A percentile compares a stretch with the other conserved stretches of the same genome.
Evolutionary conservation across 1,284 basidiomycete genomes (phyloP).

Genomic region (Tilletia indica): DNA sequence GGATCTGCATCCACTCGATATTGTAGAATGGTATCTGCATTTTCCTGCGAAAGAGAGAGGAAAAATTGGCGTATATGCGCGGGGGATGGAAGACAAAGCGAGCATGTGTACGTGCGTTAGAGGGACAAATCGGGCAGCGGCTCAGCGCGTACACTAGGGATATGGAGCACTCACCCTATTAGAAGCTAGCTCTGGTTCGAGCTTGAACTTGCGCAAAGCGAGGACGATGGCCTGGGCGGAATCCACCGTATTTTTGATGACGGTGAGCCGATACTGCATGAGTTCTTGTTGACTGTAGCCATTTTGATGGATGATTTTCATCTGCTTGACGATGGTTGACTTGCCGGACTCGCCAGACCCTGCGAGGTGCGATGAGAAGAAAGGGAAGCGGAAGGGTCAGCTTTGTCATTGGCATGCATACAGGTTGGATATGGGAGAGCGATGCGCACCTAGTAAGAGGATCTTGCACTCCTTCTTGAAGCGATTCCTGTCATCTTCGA

Average conservation of each 20-base stretch:
- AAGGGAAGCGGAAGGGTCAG: not conserved
- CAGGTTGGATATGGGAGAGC: not conserved
- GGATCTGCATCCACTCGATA: slow-evolving; percentile 52
- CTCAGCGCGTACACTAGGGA: slow-evolving; percentile 20
- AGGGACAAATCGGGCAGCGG: not conserved
- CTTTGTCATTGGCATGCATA: not conserved
- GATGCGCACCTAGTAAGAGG: slow-evolving; percentile 73
- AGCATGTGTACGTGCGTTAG: too few relatives aligned
- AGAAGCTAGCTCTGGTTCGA: slow-evolving; percentile 73
- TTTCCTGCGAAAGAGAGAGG: slow-evolving; percentile 54
- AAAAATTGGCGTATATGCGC: too few relatives aligned
- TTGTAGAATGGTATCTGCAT: slow-evolving; percentile 63
- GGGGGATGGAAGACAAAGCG: too few relatives aligned
- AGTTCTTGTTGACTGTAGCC: slow-evolving; percentile 83
- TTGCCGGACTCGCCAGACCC: slow-evolving; percentile 83
- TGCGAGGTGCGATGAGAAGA: not conserved
- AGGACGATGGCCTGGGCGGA: slow-evolving; percentile 83
- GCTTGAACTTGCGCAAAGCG: slow-evolving; percentile 83
- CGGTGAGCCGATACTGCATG: slow-evolving; percentile 72
- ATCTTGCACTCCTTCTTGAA: slow-evolving; percentile 94
- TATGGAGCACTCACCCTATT: slow-evolving; percentile 67
- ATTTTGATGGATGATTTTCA: slow-evolving; percentile 98
- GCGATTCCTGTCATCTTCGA: slow-evolving; percentile 63
- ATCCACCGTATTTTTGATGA: slow-evolving; percentile 58
- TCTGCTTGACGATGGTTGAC: slow-evolving; percentile 95